Percentiles rank a stretch among this genome's conserved stretches.
phyloP scores from a whole-genome alignment of 371 early-diverging fungal genomes.

The Rhizomucor pusillus region DNA sequence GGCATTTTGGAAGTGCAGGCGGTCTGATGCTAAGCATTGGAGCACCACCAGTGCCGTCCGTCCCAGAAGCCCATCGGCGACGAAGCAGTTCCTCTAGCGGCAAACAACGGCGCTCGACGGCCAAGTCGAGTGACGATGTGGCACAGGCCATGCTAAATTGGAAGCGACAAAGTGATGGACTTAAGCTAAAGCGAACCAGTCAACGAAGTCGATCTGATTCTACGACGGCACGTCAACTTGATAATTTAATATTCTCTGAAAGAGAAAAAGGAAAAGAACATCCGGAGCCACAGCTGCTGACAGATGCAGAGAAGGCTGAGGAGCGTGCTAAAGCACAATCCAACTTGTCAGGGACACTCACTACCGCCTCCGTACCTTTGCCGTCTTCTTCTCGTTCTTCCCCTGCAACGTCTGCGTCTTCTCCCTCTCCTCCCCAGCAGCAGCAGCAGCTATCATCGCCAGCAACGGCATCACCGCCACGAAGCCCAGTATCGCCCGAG shows the following conservation, averaged over 20 bases:
- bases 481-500: background rate
- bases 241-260: background rate
- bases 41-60: constrained; percentile 5
- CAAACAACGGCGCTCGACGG: too few relatives aligned
- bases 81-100: constrained; percentile 8
- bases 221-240: constrained; percentile 2
- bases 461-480: background rate
- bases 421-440: too few relatives aligned
- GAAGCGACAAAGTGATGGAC: constrained; percentile 33
- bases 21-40: constrained; percentile 39
- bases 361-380: too few relatives aligned
- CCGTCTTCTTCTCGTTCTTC: too few relatives aligned
- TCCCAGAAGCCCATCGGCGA: constrained; percentile 12
- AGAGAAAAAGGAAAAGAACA: too few relatives aligned
- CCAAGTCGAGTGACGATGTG: constrained; percentile 26
- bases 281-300: too few relatives aligned
- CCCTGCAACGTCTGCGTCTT: too few relatives aligned
- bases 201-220: constrained; percentile 5
- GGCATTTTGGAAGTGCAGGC: constrained; percentile 51
- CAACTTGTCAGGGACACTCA: too few relatives aligned
- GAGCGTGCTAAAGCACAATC: too few relatives aligned
- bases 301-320: too few relatives aligned
- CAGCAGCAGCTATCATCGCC: background rate
- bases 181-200: background rate
- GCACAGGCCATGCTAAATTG: constrained; percentile 41